Percentiles rank a stretch among this genome's conserved stretches.
Evolutionary conservation across 2,329 filamentous ascomycete species (phyloP).

Genomic region (Beauveria sp.): DNA sequence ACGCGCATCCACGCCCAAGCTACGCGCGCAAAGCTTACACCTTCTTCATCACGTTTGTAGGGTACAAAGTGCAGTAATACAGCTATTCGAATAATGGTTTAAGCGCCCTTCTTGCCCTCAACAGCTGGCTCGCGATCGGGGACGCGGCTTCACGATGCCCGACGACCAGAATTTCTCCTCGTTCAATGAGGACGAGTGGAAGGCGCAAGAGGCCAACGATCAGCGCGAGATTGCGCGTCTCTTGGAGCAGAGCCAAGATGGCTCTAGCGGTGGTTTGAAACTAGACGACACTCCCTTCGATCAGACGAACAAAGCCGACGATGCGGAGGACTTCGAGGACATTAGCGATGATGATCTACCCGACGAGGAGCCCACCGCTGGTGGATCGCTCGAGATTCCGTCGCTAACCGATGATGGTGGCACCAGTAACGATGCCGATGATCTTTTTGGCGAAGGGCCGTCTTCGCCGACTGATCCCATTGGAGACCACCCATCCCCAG

Average conservation of each 20-base stretch:
- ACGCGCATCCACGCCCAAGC: neutral
- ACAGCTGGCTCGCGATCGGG: neutral
- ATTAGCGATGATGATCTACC: conserved; percentile 88
- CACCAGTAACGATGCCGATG: conserved; percentile 54
- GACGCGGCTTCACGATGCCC: conserved; percentile 21
- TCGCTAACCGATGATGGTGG: conserved; percentile 52
- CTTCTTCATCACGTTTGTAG: neutral
- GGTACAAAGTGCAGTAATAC: neutral
- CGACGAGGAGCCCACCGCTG: conserved; percentile 54
- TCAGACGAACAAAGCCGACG: conserved; percentile 74
- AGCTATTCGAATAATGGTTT: conserved; percentile 2
- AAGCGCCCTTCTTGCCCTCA: neutral
- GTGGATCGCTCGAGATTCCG: conserved; percentile 40
- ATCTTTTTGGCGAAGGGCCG: conserved; percentile 60
- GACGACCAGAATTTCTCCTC: conserved; percentile 27
- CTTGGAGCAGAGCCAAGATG: conserved; percentile 34
- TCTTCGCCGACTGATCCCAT: conserved; percentile 40
- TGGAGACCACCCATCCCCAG: conserved; percentile 36
- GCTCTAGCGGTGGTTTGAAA: conserved; percentile 30
- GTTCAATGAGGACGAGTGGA: conserved; percentile 28
- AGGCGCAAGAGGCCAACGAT: conserved; percentile 40
- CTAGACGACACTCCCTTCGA: conserved; percentile 46
- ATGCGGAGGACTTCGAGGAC: conserved; percentile 85
- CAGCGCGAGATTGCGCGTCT: conserved; percentile 39
- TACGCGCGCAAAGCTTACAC: neutral